These are phyloP conservation scores for Fusarium poae DNA, from an alignment of 2,329 filamentous ascomycete species.

Conservation along the genomic window DNA sequence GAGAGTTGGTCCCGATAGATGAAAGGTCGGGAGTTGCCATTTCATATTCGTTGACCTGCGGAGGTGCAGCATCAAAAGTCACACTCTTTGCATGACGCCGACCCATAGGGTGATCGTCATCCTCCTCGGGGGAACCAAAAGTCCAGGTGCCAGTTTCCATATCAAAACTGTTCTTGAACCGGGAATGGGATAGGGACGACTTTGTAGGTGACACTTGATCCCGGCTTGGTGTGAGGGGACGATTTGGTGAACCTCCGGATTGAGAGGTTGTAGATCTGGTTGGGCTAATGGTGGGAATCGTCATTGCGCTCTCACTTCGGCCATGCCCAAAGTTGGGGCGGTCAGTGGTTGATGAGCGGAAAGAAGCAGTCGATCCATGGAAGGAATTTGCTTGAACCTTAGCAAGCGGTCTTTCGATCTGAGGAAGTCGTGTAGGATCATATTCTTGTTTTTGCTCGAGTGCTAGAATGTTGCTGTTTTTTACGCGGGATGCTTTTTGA, in stretches of 20 bases:
- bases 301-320: constrained; percentile 67
- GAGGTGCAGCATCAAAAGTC: constrained; percentile 93
- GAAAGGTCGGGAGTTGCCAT: constrained; percentile 98
- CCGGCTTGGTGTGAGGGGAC: constrained; percentile 70
- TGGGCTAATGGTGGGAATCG: constrained; percentile 69
- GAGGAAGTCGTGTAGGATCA: constrained; percentile 81
- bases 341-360: constrained; percentile 63
- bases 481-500: constrained; percentile 93
- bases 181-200: constrained; percentile 81
- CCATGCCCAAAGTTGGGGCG: constrained; percentile 60
- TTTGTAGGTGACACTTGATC: constrained; percentile 85
- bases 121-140: constrained; percentile 71
- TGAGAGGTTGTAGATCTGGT: constrained; percentile 58
- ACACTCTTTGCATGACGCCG: constrained; percentile 94
- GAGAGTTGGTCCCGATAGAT: constrained; percentile 87
- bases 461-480: constrained; percentile 97
- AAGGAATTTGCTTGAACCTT: constrained; percentile 81
- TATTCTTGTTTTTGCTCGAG: constrained; percentile 94
- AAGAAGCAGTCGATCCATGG: constrained; percentile 66
- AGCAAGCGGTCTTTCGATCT: constrained; percentile 85
- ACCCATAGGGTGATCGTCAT: constrained; percentile 72
- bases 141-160: constrained; percentile 77
- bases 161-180: constrained; percentile 77
- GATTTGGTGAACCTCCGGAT: constrained; percentile 52
- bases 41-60: constrained; percentile 97